Conservation (phyloP, 768 basidiomycete genomes). For the Astraeus odoratus region DNA sequence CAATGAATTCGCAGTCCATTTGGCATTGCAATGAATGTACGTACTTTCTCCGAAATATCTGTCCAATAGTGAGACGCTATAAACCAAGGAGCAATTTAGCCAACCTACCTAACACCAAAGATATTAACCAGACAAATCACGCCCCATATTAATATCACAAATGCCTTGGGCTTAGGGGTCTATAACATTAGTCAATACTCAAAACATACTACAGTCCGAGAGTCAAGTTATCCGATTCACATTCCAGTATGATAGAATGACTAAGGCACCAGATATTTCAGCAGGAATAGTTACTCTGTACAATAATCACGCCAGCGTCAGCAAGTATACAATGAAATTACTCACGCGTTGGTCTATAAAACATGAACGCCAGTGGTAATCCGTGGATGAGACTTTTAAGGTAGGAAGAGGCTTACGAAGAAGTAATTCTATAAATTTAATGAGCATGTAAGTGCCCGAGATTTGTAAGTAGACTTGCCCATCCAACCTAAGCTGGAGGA, state of each 20-base stretch:
- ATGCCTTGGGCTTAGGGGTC: conserved; percentile 25
- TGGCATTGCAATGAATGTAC: conserved; percentile 3
- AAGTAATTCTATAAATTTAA: conserved; percentile 43
- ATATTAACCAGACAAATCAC: conserved; percentile 56
- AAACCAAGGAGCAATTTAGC: not conserved
- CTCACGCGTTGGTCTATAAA: conserved; percentile 10
- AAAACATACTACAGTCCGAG: no score
- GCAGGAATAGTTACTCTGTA: conserved; percentile 54
- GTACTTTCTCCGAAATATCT: conserved; percentile 62
- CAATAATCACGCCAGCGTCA: not conserved
- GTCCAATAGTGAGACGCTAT: not conserved
- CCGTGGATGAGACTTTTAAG: not conserved
- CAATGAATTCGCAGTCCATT: not conserved
- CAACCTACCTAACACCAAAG: conserved; percentile 52
- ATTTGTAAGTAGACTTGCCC: conserved; percentile 20
- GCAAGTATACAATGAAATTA: not conserved
- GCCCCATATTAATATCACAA: conserved; percentile 51
- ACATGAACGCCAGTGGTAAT: conserved; percentile 19
- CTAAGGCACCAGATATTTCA: conserved; percentile 64
- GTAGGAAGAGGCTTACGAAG: conserved; percentile 31
- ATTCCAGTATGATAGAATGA: conserved; percentile 72
- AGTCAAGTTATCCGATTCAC: conserved; percentile 30
- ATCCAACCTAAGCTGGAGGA: conserved; percentile 15
- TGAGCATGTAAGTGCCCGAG: not conserved
- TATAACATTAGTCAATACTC: no score